These are phyloP conservation scores for Tolypocladium cylindrosporum DNA, from an alignment of 2,329 filamentous ascomycete genomes.

Conservation along the genomic window DNA sequence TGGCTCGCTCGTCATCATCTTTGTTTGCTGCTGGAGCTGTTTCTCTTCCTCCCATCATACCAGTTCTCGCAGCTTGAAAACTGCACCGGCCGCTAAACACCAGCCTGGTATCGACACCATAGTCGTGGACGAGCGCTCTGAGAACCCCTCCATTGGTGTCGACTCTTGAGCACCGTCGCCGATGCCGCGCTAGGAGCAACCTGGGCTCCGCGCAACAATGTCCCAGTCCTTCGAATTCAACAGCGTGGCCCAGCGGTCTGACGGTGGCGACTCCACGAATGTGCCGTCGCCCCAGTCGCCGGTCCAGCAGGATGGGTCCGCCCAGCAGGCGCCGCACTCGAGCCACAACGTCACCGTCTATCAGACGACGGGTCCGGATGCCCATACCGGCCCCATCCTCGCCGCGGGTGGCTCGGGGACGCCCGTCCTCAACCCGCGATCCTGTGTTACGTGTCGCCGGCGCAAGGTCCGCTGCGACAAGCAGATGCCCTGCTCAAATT, in stretches of 20 bases:
- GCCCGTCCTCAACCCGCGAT: constrained; percentile 34
- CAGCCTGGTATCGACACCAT: not conserved
- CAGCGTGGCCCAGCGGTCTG: constrained; percentile 5
- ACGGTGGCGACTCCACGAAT: constrained; percentile 11
- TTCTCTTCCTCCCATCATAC: not conserved
- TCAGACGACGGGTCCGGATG: constrained; percentile 28
- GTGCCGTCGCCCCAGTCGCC: constrained; percentile 14
- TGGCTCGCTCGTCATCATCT: not conserved
- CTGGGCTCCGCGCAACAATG: not conserved
- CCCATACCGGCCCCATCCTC: constrained; percentile 24
- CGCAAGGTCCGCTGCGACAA: constrained; percentile 73
- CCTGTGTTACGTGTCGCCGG: constrained; percentile 39
- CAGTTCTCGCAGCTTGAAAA: not conserved
- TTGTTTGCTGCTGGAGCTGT: not conserved
- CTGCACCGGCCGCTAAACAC: not conserved
- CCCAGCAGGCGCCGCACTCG: constrained; percentile 10
- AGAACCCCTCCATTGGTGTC: not conserved
- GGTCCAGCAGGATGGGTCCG: constrained; percentile 9
- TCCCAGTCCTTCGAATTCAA: constrained; percentile 13
- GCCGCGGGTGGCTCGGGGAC: constrained; percentile 19
- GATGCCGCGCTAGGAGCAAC: not conserved
- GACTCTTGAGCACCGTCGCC: not conserved
- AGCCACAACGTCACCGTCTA: constrained; percentile 27
- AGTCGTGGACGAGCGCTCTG: not conserved
- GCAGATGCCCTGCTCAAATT: constrained; percentile 66